Percentiles rank a stretch among this genome's conserved stretches.
These are phyloP conservation scores for Kuraishia capsulata DNA, from an alignment of 805 yeast species.

Conservation along the genomic window DNA sequence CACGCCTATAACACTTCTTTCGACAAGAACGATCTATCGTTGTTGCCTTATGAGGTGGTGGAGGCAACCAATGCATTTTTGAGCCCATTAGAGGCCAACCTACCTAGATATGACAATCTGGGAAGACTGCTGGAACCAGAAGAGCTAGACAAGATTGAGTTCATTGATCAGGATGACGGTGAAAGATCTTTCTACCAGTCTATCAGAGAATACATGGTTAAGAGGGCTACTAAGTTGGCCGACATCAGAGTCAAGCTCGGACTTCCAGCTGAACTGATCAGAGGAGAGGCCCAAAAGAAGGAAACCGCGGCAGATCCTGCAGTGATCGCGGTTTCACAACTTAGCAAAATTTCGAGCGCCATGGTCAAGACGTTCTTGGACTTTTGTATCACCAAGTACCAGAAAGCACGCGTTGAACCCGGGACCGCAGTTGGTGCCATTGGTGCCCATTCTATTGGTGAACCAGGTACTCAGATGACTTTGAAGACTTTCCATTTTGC, in stretches of 20 bases:
- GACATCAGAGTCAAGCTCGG: conserved; percentile 45
- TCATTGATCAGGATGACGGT: conserved; percentile 78
- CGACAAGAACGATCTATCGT: conserved; percentile 38
- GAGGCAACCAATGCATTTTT: conserved; percentile 47
- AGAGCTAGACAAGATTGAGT: conserved; percentile 43
- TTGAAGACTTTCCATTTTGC: conserved; percentile 77
- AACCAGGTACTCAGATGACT: conserved; percentile 99
- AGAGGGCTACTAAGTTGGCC: conserved; percentile 51
- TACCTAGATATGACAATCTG: conserved; percentile 64
- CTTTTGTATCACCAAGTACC: conserved; percentile 74
- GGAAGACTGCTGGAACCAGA: conserved; percentile 43
- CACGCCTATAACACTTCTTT: conserved; percentile 76
- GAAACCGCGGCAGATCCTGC: conserved; percentile 12
- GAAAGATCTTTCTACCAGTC: conserved; percentile 80
- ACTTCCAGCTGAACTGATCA: conserved; percentile 30
- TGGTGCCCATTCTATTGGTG: conserved; percentile 99
- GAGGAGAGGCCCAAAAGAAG: conserved; percentile 31
- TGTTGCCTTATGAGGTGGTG: conserved; percentile 64
- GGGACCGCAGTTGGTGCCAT: conserved; percentile 99
- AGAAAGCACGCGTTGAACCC: conserved; percentile 90
- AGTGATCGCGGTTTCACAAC: conserved; percentile 47
- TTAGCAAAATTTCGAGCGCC: conserved; percentile 53
- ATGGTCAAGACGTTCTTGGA: conserved; percentile 60
- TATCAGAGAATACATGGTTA: conserved; percentile 50
- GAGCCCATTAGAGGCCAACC: conserved; percentile 47